Percentiles rank a stretch among this genome's conserved stretches.
These are phyloP conservation scores for Nitzschia sp. DNA, from an alignment of 108 stramenopile genomes.

Conservation along the genomic window DNA sequence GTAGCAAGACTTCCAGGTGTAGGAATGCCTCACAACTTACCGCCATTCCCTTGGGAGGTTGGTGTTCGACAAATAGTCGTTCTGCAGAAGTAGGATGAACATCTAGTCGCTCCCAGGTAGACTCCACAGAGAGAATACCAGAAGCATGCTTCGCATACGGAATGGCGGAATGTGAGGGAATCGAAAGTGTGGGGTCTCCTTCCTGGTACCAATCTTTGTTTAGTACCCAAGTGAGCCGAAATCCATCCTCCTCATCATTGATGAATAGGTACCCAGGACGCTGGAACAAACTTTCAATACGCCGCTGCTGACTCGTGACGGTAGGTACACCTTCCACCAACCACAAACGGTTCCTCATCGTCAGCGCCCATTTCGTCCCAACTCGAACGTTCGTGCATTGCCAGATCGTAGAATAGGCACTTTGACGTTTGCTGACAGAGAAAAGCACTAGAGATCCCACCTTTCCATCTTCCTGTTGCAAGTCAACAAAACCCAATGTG, in stretches of 20 bases:
- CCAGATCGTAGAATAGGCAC: constrained; percentile 15
- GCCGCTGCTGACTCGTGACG: background rate
- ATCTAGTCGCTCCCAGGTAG: constrained; percentile 16
- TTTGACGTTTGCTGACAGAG: background rate
- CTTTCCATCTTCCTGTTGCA: constrained; percentile 18
- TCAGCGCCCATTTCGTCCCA: constrained; percentile 41
- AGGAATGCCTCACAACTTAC: constrained; percentile 51
- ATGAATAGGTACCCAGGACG: constrained; percentile 56
- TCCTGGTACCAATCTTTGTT: constrained; percentile 9
- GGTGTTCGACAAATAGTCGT: background rate
- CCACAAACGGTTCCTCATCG: constrained; percentile 51
- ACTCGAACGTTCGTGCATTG: constrained; percentile 54
- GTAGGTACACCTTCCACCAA: constrained; percentile 37
- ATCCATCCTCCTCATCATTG: constrained; percentile 74
- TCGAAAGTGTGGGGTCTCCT: background rate
- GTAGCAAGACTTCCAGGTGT: constrained; percentile 55
- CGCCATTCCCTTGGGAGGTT: constrained; percentile 10
- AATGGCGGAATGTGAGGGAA: background rate
- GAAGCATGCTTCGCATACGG: background rate
- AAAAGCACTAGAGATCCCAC: constrained; percentile 16
- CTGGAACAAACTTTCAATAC: background rate
- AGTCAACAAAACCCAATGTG: background rate
- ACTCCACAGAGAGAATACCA: constrained; percentile 11
- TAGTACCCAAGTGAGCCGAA: constrained; percentile 64
- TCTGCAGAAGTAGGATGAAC: background rate